phyloP scores from a whole-genome alignment of 1,139 yeast genomes.

The Spencermartinsiella ligniputridi region DNA sequence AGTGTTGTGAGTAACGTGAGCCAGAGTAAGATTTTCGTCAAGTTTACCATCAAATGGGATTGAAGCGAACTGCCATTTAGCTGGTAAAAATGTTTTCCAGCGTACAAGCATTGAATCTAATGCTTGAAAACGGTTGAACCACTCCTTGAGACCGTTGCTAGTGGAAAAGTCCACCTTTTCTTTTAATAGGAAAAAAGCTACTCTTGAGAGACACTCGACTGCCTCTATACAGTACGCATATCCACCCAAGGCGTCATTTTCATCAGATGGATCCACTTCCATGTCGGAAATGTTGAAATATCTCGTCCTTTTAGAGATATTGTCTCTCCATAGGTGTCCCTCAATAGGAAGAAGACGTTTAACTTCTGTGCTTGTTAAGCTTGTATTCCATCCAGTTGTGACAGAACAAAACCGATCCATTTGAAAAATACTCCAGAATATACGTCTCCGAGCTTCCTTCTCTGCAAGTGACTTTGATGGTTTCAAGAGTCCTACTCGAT shows the following conservation, averaged over 20 bases:
- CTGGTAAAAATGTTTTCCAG: conserved; percentile 23
- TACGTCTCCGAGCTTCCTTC: conserved; percentile 22
- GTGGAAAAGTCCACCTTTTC: conserved; percentile 12
- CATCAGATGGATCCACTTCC: conserved; percentile 17
- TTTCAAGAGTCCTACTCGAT: conserved; percentile 15
- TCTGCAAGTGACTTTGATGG: conserved; percentile 16
- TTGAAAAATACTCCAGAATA: conserved; percentile 22
- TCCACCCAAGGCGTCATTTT: conserved; percentile 19
- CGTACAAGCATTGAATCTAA: conserved; percentile 20
- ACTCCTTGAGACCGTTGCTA: conserved; percentile 3
- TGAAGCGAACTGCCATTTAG: conserved; percentile 16
- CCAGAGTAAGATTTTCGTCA: conserved; percentile 26
- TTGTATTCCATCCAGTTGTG: conserved; percentile 25
- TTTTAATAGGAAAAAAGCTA: conserved; percentile 16
- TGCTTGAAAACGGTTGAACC: conserved; percentile 17
- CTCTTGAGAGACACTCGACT: conserved; percentile 19
- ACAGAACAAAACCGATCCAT: conserved; percentile 22
- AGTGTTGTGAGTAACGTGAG: conserved; percentile 27
- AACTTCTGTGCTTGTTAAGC: conserved; percentile 17
- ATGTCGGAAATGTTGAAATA: conserved; percentile 21
- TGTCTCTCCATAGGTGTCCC: conserved; percentile 15
- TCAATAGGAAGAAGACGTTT: conserved; percentile 21
- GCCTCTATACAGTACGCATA: conserved; percentile 24
- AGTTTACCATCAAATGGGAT: conserved; percentile 7
- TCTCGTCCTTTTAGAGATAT: conserved; percentile 13